Base-by-base conservation (phyloP, 257 asterid genomes). In the Mitragyna speciosa region DNA sequence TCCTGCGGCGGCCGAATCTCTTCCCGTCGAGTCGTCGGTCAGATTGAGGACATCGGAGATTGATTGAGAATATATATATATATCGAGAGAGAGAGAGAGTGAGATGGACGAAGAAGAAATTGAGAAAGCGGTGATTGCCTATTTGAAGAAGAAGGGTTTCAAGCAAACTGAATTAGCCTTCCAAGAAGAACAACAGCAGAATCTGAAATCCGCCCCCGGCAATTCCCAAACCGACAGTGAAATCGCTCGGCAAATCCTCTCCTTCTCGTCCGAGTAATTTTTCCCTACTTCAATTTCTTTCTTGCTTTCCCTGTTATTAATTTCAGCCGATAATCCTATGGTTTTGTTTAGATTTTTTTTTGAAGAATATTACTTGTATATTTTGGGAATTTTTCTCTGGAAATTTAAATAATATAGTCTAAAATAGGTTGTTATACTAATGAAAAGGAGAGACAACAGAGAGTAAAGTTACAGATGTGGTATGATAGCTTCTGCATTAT, bases 81-180 rank as follows among this genome's bases (percentile, higher is more conserved):
- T n/a, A 20, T 63, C 6, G 36, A 47, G 12, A 7, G 20, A 26
- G 64, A 80, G 24, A 14, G 15, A n/a, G 12, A 2, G 43, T 17
- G 24, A 33, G 78, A 95, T 95, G 99, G 97, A 93, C 73, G 93
- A 86, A 70, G 98, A 90, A 63, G 97, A 93, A 66, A 87, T 95
- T 39, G 97, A 93, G 76, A 93, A 91, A 76, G 96, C 91, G 72
- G 97, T 95, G 24, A 39, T 91, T 31, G 93, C 95, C 4, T 95
- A 93, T 86, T 82, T 95, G 84, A 94, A 91, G 73, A 91, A 90
- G 83, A 86, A 93, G 89, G 99, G 99, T 73, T 93, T 91, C 81
- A 91, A 88, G 85, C 96, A 91, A 87, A 90, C 99, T 0, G 98
- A 94, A 69, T 84, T 91, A 66, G 94, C 90, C 33, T 86, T 95